Percentiles rank a stretch among this genome's conserved stretches.
Evolutionary conservation across 2,329 filamentous ascomycete species (phyloP).

Genomic region (Albophoma yamanashiensis): DNA sequence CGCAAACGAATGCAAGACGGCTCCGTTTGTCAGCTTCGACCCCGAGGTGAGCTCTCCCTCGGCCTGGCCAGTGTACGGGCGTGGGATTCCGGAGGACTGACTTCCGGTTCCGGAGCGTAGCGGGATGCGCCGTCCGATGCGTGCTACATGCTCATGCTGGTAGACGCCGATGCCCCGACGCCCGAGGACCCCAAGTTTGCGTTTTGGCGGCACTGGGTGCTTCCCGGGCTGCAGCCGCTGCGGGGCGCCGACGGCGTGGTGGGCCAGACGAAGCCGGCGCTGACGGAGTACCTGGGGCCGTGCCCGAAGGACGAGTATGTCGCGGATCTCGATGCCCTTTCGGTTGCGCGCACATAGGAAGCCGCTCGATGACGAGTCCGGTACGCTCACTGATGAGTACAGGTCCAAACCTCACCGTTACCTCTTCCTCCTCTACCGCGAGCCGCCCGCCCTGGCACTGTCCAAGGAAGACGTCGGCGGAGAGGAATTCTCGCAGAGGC

Average conservation of each 20-base stretch:
- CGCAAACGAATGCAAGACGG: not conserved
- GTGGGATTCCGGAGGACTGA: not conserved
- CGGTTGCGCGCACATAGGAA: not conserved
- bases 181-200: slow-evolving; percentile 44
- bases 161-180: slow-evolving; percentile 44
- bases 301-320: slow-evolving; percentile 33
- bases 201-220: slow-evolving; percentile 44
- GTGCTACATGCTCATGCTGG: slow-evolving; percentile 35
- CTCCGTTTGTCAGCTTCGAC: slow-evolving; percentile 5
- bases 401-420: slow-evolving; percentile 39
- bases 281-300: slow-evolving; percentile 32
- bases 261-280: slow-evolving; percentile 17
- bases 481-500: slow-evolving; percentile 33
- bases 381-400: not conserved
- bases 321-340: not conserved
- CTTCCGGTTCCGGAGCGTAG: not conserved
- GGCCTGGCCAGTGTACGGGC: not conserved
- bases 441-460: slow-evolving; percentile 23
- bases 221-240: slow-evolving; percentile 26
- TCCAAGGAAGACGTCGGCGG: slow-evolving; percentile 32
- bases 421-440: slow-evolving; percentile 32
- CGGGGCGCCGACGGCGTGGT: slow-evolving; percentile 10
- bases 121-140: slow-evolving; percentile 11
- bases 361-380: not conserved
- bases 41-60: slow-evolving; percentile 1